phyloP scores from a whole-genome alignment of 441 rosid genomes.

The Populus hybrid region DNA sequence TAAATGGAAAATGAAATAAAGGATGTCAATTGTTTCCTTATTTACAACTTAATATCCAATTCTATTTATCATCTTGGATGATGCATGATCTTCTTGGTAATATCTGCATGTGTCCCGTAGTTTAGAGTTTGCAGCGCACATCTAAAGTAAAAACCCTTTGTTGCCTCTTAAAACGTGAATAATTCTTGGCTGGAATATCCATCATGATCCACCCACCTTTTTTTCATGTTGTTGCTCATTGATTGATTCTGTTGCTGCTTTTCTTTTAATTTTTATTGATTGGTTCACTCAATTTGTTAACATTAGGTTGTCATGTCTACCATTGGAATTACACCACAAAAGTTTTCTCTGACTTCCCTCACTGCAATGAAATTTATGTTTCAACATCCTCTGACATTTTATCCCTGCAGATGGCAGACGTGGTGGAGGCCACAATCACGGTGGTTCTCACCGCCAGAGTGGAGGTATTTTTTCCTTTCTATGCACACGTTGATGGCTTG shows the following conservation, averaged over 20 bases:
- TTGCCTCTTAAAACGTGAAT: not conserved
- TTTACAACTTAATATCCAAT: not conserved
- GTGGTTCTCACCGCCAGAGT: constrained; percentile 47
- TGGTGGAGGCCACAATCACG: constrained; percentile 62
- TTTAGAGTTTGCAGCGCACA: not conserved
- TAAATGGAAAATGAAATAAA: not conserved
- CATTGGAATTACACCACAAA: not conserved
- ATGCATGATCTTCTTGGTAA: not conserved
- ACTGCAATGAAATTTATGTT: not conserved
- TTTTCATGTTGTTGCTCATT: not conserved
- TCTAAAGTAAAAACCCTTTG: not conserved
- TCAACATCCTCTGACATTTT: constrained; percentile 9
- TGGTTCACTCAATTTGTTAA: not conserved
- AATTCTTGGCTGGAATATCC: not conserved
- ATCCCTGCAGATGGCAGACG: constrained; percentile 69
- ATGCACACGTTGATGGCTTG: constrained; percentile 1
- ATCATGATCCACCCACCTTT: not conserved
- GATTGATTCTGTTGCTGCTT: not conserved
- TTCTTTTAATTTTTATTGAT: not conserved
- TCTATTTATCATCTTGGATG: not conserved
- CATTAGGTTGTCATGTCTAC: not conserved
- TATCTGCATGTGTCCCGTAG: not conserved
- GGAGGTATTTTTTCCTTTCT: constrained; percentile 44
- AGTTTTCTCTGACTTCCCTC: not conserved
- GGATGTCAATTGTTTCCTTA: not conserved